phyloP scores from a whole-genome alignment of 225 moss, liverwort and hornwort genomes.

The Climacium dendroides region DNA sequence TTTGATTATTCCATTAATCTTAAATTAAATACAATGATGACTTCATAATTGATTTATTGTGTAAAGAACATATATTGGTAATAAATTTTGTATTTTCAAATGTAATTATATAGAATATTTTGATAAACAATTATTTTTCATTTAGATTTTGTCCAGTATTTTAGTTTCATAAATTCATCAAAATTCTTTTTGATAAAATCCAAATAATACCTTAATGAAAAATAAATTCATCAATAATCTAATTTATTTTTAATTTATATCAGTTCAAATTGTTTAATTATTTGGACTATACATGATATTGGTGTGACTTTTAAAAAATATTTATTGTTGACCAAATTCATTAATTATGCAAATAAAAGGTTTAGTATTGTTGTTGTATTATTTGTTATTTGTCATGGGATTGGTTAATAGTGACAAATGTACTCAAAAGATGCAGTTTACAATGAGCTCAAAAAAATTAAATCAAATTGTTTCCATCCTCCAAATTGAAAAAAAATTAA shows the following conservation, averaged over 20 bases:
- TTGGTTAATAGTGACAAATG: rapidly evolving
- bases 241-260: not conserved
- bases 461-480: no score
- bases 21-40: not conserved
- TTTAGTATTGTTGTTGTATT: not conserved
- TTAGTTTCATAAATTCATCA: not conserved
- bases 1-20: not conserved
- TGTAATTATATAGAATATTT: no score
- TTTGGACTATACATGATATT: no score
- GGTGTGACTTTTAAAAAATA: no score
- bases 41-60: not conserved
- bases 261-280: not conserved
- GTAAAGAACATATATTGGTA: no score
- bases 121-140: not conserved
- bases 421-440: no score
- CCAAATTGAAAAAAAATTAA: no score
- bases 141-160: not conserved
- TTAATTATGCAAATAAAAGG: not conserved
- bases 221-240: not conserved
- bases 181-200: not conserved
- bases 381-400: rapidly evolving
- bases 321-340: not conserved
- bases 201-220: not conserved
- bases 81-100: not conserved
- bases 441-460: no score